Evolutionary conservation across 1,284 basidiomycete genomes (phyloP).

Genomic region (Mixia osmundae): DNA sequence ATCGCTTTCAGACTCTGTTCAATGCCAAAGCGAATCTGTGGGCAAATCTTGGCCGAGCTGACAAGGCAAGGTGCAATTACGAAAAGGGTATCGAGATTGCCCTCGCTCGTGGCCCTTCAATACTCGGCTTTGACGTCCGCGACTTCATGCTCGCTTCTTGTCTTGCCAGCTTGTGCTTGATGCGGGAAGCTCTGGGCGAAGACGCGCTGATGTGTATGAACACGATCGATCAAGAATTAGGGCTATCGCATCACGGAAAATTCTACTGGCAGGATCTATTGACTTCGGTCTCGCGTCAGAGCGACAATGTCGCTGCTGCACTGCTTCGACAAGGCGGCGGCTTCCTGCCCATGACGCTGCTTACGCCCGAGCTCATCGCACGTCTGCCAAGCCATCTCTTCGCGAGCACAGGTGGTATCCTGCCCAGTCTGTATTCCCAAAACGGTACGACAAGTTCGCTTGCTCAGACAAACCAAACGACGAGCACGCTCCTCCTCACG

Average conservation of each 20-base stretch:
- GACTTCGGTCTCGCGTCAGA: no score
- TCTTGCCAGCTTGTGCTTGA: constrained; percentile 22
- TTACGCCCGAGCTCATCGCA: constrained; percentile 27
- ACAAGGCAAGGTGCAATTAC: constrained; percentile 22
- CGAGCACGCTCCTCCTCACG: constrained; percentile 32
- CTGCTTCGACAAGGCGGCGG: constrained; percentile 21
- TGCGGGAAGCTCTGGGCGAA: constrained; percentile 13
- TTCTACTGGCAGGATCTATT: no score
- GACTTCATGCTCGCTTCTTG: constrained; percentile 20
- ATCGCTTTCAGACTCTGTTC: constrained; percentile 27
- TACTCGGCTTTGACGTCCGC: constrained; percentile 3
- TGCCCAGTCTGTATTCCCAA: constrained; percentile 5
- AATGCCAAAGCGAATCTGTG: constrained; percentile 27
- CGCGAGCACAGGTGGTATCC: constrained; percentile 16
- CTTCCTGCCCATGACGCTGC: constrained; percentile 27
- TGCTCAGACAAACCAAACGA: constrained; percentile 22
- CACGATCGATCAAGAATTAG: no score
- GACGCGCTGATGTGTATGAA: no score
- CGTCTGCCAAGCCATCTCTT: constrained; percentile 24
- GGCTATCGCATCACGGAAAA: no score
- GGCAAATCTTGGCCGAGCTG: constrained; percentile 16
- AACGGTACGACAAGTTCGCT: not conserved
- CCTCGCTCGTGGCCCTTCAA: constrained; percentile 6
- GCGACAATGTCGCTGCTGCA: no score
- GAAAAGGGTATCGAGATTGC: constrained; percentile 21